phyloP scores from a whole-genome alignment of 2,329 filamentous ascomycete species.

The Fusarium camptoceras region DNA sequence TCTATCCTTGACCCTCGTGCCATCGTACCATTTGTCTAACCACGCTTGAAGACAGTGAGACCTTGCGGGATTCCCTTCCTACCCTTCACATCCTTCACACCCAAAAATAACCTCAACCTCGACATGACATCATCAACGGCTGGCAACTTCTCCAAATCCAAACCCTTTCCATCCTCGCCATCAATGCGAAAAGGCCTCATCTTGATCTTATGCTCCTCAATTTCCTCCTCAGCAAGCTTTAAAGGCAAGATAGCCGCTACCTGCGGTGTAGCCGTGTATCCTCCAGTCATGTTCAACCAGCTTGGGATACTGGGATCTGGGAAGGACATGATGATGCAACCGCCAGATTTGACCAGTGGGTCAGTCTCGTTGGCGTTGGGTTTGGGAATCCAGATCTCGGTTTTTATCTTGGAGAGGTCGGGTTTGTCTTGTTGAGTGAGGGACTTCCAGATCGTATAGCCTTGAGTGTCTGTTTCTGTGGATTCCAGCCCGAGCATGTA shows the following conservation, averaged over 20 bases:
- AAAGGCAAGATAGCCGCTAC: slow-evolving; percentile 15
- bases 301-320: not conserved
- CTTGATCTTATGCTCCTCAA: not conserved
- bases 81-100: not conserved
- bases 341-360: not conserved
- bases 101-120: not conserved
- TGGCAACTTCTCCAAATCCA: slow-evolving; percentile 2
- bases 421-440: not conserved
- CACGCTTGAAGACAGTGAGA: slow-evolving; percentile 1
- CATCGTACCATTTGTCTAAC: not conserved
- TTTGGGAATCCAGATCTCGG: slow-evolving; percentile 9
- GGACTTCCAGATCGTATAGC: not conserved
- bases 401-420: not conserved
- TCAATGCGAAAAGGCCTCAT: not conserved
- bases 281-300: not conserved
- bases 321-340: slow-evolving; percentile 12
- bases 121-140: slow-evolving; percentile 4
- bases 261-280: not conserved
- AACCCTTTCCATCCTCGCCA: not conserved
- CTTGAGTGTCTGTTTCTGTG: not conserved
- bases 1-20: no score
- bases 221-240: not conserved
- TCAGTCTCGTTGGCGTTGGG: not conserved
- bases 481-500: slow-evolving; percentile 3
- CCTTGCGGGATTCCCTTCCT: not conserved